Evolutionary conservation across 306 rosid species (phyloP).

Genomic region (Pyrus betulifolia): DNA sequence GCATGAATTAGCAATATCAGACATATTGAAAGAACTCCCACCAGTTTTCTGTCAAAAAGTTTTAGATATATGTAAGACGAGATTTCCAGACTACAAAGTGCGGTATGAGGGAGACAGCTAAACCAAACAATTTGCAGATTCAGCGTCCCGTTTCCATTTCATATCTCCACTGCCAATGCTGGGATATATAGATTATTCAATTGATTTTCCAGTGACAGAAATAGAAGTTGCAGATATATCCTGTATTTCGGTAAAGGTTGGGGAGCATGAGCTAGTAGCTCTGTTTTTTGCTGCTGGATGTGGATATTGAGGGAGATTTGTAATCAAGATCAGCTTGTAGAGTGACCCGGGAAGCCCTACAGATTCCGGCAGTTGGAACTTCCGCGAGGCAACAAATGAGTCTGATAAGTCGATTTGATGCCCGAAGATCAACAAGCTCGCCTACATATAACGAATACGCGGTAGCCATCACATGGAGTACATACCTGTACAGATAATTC

Average conservation of each 20-base stretch:
- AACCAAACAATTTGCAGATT: not conserved
- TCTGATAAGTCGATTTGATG: conserved; percentile 9
- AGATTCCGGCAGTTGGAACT: conserved; percentile 10
- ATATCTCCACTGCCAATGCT: not conserved
- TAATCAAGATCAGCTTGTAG: conserved; percentile 10
- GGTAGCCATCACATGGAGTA: conserved; percentile 16
- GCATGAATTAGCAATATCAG: conserved; percentile 49
- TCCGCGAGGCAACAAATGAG: conserved; percentile 9
- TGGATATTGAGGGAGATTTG: not conserved
- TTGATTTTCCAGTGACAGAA: not conserved
- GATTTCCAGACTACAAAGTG: conserved; percentile 22
- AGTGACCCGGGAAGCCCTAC: not conserved
- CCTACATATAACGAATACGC: conserved; percentile 10
- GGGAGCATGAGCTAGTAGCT: conserved; percentile 12
- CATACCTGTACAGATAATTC: conserved; percentile 47
- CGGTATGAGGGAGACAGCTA: conserved; percentile 10
- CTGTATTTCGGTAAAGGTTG: not conserved
- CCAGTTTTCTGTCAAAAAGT: conserved; percentile 43
- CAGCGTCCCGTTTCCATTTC: not conserved
- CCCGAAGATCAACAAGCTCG: conserved; percentile 1
- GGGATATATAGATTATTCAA: not conserved
- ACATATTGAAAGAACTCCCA: conserved; percentile 43
- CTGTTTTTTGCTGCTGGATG: conserved; percentile 13
- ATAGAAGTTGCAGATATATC: conserved; percentile 3
- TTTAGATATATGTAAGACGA: conserved; percentile 35